Evolutionary conservation across 129 eudicot species (phyloP), one percentile per base, ranked within the genome.

Genomic region (Mikania micrantha): DNA sequence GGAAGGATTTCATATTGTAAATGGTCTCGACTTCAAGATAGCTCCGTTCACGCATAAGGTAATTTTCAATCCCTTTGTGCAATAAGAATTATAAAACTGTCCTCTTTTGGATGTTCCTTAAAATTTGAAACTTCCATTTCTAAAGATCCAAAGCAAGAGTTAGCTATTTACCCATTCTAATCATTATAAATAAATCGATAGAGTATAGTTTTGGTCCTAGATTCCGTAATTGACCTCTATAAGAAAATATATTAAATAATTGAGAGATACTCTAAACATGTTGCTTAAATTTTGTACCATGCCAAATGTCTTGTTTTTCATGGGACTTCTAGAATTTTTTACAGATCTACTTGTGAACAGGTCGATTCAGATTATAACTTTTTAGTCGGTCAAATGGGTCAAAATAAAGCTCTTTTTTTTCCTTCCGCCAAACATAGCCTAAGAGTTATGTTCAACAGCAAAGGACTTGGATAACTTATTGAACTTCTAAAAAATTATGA

Each of bases 1-100:
- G 90, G 90, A 93, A 72, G 88, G 88, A 81, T 77, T 89, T 66
- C 62, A 74, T 77, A 34, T 89, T 52, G 64, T 74, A 34, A 89
- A 89, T 39, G 95, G 84, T 60, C 79, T 93, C 34, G 96, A 93
- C 67, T 80, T 88, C 70, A 88, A 84, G 84, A 83, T 93, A 69
- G 77, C 85, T 5, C 73, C 86, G 77, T 81, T 28, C 65, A 69
- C 95, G 36, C 78, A 76, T 72, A 93, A 89, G 99, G 99, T 88
- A 71, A 40, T 36, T 71, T 10, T 71, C 24, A 17, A 15, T 50
- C 50, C 32, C 35, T 16, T 34, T 36, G 20, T 54, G 64, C 36
- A 42, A 53, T 52, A 11, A 15, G 32, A 22, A 21, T 45, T 39
- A 40, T 40, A 34, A 38, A 11, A 48, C 29, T 15, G 41, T n/a